A percentile compares a stretch with the other conserved stretches of the same genome.
Conservation (phyloP, 2,329 filamentous ascomycete species). For the Coniosporium tulheliwenetii region DNA sequence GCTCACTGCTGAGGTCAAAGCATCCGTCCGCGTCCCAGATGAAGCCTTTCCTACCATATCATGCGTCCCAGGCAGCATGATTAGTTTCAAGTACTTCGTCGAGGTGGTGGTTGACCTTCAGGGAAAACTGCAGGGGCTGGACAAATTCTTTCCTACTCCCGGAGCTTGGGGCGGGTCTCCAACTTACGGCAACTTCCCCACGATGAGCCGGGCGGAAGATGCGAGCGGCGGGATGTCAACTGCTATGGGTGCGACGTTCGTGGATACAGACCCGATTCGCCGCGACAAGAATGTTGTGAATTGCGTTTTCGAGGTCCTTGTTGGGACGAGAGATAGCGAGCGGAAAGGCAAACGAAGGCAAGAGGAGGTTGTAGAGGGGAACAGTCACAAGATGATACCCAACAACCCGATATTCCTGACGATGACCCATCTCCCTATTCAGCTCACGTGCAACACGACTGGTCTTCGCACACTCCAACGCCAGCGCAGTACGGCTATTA, state of each 20-base stretch:
- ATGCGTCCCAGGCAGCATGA: constrained; percentile 80
- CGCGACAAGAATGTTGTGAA: constrained; percentile 87
- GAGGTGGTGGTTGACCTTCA: constrained; percentile 89
- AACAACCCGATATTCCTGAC: neutral
- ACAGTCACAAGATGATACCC: constrained; percentile 12
- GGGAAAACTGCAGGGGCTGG: constrained; percentile 65
- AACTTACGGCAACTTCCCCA: constrained; percentile 23
- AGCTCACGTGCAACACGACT: constrained; percentile 4
- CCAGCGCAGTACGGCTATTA: constrained; percentile 2
- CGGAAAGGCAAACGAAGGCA: constrained; percentile 30
- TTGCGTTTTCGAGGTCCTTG: constrained; percentile 69
- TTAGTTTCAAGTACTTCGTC: constrained; percentile 85
- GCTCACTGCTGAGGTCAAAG: constrained; percentile 64
- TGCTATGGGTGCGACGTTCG: constrained; percentile 51
- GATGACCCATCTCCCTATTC: constrained; percentile 3
- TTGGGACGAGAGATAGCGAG: constrained; percentile 71
- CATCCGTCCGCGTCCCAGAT: constrained; percentile 73
- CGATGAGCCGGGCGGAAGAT: constrained; percentile 14
- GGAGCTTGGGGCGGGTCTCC: constrained; percentile 32
- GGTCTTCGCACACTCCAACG: too few relatives aligned
- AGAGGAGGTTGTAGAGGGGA: constrained; percentile 10
- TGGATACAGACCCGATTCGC: constrained; percentile 74
- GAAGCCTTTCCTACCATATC: constrained; percentile 86
- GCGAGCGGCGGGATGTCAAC: constrained; percentile 30
- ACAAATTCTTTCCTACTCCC: constrained; percentile 43